Evolutionary conservation across 1,284 basidiomycete genomes (phyloP).

Genomic region (Microbotryomycetes sp.): DNA sequence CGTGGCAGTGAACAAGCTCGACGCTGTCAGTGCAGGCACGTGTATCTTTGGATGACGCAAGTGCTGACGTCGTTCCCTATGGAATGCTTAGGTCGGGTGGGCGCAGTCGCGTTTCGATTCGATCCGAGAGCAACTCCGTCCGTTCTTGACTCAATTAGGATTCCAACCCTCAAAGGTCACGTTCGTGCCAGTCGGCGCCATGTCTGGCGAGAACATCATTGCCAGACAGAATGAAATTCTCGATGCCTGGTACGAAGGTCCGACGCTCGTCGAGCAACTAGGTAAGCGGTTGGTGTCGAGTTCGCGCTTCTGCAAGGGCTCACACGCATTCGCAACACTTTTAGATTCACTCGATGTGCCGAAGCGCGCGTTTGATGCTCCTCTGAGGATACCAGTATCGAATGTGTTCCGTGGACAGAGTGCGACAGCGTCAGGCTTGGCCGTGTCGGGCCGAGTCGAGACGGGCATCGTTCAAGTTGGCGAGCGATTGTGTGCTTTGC

Average conservation of each 20-base stretch:
- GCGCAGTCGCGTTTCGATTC: constrained; percentile 73
- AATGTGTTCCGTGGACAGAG: constrained; percentile 90
- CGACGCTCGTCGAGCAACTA: constrained; percentile 73
- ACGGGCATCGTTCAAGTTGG: constrained; percentile 87
- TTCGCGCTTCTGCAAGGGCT: background rate
- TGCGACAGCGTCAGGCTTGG: constrained; percentile 60
- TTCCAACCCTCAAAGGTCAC: constrained; percentile 69
- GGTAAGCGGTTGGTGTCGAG: constrained; percentile 38
- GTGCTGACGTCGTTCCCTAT: background rate
- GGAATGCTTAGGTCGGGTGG: constrained; percentile 64
- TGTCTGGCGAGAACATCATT: constrained; percentile 80
- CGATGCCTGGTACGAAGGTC: constrained; percentile 73
- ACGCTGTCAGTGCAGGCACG: constrained; percentile 54
- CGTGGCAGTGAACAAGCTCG: constrained; percentile 91
- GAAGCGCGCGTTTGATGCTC: constrained; percentile 62
- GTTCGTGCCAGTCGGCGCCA: constrained; percentile 85
- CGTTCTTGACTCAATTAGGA: constrained; percentile 80
- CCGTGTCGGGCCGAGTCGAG: constrained; percentile 77
- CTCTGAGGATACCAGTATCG: constrained; percentile 80
- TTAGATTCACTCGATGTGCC: constrained; percentile 77
- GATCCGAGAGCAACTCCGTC: constrained; percentile 63
- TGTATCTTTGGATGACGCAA: background rate
- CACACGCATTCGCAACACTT: background rate
- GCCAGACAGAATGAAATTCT: constrained; percentile 51
- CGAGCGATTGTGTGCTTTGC: constrained; percentile 74